phyloP scores from a whole-genome alignment of 1,284 basidiomycete species.

The Microbotryum scabiosae region DNA sequence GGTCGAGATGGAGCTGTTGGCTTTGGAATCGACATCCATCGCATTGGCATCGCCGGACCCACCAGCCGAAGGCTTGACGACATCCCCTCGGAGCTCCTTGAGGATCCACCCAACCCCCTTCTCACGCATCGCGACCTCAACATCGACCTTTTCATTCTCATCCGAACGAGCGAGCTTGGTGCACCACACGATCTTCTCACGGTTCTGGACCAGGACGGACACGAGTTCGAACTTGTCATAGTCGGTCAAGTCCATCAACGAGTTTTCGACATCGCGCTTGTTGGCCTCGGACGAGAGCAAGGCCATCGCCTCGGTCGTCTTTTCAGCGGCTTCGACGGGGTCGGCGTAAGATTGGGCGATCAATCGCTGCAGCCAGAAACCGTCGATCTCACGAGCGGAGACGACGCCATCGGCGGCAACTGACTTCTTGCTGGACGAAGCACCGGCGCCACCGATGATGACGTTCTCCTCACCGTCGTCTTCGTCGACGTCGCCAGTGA shows the following conservation, averaged over 20 bases:
- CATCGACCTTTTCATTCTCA: slow-evolving; percentile 81
- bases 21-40: slow-evolving; percentile 63
- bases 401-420: slow-evolving; percentile 54
- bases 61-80: slow-evolving; percentile 46
- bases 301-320: slow-evolving; percentile 74
- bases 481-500: slow-evolving; percentile 47
- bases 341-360: slow-evolving; percentile 85
- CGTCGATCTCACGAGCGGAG: slow-evolving; percentile 85
- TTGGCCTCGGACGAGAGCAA: slow-evolving; percentile 78
- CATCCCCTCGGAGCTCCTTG: slow-evolving; percentile 63
- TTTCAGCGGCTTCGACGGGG: slow-evolving; percentile 86
- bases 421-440: slow-evolving; percentile 45
- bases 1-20: slow-evolving; percentile 47
- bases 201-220: slow-evolving; percentile 85
- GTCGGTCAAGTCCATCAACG: slow-evolving; percentile 94
- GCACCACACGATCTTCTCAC: slow-evolving; percentile 96
- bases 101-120: slow-evolving; percentile 94
- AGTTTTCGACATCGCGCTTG: slow-evolving; percentile 91
- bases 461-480: slow-evolving; percentile 48
- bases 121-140: slow-evolving; percentile 97
- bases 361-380: slow-evolving; percentile 96
- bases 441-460: slow-evolving; percentile 57
- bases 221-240: slow-evolving; percentile 85
- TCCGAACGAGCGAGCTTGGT: slow-evolving; percentile 87
- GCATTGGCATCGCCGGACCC: slow-evolving; percentile 45